A percentile compares a stretch with the other conserved stretches of the same genome.
phyloP scores from a whole-genome alignment of 2,329 filamentous ascomycete species.

The Pseudogymnoascus sp. region DNA sequence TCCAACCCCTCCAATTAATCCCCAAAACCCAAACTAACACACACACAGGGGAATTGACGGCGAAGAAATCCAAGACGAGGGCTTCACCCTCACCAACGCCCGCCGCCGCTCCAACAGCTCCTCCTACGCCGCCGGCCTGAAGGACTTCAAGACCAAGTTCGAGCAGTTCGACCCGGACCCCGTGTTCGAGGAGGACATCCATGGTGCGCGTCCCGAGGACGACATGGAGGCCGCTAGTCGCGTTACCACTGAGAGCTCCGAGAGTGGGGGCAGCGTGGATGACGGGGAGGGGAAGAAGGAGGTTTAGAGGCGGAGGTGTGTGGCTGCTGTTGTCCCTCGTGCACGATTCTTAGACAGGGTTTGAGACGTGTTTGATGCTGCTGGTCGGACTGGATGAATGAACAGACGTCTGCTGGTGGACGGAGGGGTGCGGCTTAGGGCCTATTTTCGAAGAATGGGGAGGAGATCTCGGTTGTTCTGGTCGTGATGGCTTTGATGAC shows the following conservation, averaged over 20 bases:
- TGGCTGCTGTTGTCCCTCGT: not conserved
- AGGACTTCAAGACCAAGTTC: slow-evolving; percentile 93
- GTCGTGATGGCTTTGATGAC: not conserved
- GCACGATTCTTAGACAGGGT: not conserved
- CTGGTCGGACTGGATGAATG: not conserved
- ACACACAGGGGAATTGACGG: slow-evolving; percentile 67
- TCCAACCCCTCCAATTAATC: slow-evolving; percentile 16
- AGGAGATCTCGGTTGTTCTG: not conserved
- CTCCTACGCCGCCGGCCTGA: slow-evolving; percentile 59
- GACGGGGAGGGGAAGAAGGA: slow-evolving; percentile 38
- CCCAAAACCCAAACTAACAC: slow-evolving; percentile 14
- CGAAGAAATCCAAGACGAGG: slow-evolving; percentile 75
- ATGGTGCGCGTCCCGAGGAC: slow-evolving; percentile 47
- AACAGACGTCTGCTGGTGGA: not conserved
- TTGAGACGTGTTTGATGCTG: not conserved
- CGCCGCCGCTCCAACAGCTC: slow-evolving; percentile 92
- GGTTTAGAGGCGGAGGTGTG: slow-evolving; percentile 25
- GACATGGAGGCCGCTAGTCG: slow-evolving; percentile 23
- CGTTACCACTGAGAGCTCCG: slow-evolving; percentile 26
- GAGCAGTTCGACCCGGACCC: slow-evolving; percentile 83
- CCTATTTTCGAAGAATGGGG: no score
- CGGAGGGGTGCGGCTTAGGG: no score
- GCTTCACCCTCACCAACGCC: slow-evolving; percentile 75
- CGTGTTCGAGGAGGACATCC: slow-evolving; percentile 80
- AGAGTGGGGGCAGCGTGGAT: slow-evolving; percentile 21